A percentile compares a stretch with the other conserved stretches of the same genome.
Conservation (phyloP, 2,329 filamentous ascomycete species). For the Neofusicoccum ribis region DNA sequence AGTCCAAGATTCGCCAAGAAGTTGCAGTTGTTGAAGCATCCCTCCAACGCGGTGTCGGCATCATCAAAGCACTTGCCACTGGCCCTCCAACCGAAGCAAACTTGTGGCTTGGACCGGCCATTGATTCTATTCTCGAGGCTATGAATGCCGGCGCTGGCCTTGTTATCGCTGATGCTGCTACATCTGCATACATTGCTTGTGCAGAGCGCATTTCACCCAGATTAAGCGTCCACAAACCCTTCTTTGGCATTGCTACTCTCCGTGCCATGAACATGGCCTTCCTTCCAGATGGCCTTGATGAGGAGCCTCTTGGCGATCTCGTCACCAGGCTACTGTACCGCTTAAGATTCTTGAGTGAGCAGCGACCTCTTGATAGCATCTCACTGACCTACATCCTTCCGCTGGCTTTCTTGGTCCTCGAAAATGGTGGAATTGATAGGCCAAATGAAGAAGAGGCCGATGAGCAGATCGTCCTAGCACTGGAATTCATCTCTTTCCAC, state of each 20-base stretch:
- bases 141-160: constrained; percentile 80
- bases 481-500: constrained; percentile 89
- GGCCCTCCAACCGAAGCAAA: constrained; percentile 88
- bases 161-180: constrained; percentile 77
- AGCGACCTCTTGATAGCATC: constrained; percentile 87
- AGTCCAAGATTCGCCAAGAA: constrained; percentile 73
- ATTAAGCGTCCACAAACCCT: constrained; percentile 73
- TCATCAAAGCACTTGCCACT: constrained; percentile 77
- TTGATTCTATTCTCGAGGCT: constrained; percentile 69
- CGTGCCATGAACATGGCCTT: constrained; percentile 74
- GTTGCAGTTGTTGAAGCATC: constrained; percentile 69
- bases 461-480: constrained; percentile 82
- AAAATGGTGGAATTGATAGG: constrained; percentile 74
- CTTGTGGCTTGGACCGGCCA: constrained; percentile 82
- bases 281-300: constrained; percentile 68
- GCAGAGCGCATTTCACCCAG: constrained; percentile 72
- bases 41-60: constrained; percentile 79
- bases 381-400: constrained; percentile 87
- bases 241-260: constrained; percentile 84
- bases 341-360: constrained; percentile 84
- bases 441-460: constrained; percentile 73
- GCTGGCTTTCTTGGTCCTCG: constrained; percentile 75
- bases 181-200: constrained; percentile 76
- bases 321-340: constrained; percentile 89
- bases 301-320: constrained; percentile 81